A percentile compares a stretch with the other conserved stretches of the same genome.
Evolutionary conservation across 2,329 filamentous ascomycete species (phyloP).

Genomic region (Nothophaeocryptopus gaeumannii): DNA sequence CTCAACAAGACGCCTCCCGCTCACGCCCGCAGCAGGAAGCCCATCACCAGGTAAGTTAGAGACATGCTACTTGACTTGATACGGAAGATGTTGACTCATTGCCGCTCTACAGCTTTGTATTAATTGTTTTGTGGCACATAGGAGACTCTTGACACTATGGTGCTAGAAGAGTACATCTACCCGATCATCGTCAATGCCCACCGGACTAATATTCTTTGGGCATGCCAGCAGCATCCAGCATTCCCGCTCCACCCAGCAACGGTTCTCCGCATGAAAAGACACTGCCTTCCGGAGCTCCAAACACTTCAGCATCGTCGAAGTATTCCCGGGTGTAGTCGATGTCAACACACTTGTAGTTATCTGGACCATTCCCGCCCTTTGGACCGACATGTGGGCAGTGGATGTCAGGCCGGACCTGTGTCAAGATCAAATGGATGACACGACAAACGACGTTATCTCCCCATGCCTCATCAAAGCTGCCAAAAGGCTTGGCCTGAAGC

Average conservation of each 20-base stretch:
- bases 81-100: too few species aligned
- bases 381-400: slow-evolving; percentile 31
- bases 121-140: too few species aligned
- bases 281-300: slow-evolving; percentile 17
- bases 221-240: neutral
- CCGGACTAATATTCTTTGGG: too few species aligned
- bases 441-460: slow-evolving; percentile 46
- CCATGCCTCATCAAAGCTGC: slow-evolving; percentile 44
- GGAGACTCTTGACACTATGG: too few species aligned
- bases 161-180: too few species aligned
- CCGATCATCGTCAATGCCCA: too few species aligned
- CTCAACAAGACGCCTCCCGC: too few species aligned
- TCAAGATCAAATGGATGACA: slow-evolving; percentile 42
- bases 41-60: too few species aligned
- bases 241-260: neutral
- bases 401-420: slow-evolving; percentile 27
- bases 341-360: slow-evolving; percentile 30
- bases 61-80: too few species aligned
- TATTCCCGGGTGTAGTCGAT: slow-evolving; percentile 29
- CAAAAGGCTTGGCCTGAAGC: slow-evolving; percentile 38
- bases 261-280: slow-evolving; percentile 19
- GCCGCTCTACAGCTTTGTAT: too few species aligned
- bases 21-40: too few species aligned
- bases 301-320: slow-evolving; percentile 28
- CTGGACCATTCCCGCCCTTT: slow-evolving; percentile 2